phyloP scores from a whole-genome alignment of 2,329 filamentous ascomycete species.

The Clonostachys rhizophaga region DNA sequence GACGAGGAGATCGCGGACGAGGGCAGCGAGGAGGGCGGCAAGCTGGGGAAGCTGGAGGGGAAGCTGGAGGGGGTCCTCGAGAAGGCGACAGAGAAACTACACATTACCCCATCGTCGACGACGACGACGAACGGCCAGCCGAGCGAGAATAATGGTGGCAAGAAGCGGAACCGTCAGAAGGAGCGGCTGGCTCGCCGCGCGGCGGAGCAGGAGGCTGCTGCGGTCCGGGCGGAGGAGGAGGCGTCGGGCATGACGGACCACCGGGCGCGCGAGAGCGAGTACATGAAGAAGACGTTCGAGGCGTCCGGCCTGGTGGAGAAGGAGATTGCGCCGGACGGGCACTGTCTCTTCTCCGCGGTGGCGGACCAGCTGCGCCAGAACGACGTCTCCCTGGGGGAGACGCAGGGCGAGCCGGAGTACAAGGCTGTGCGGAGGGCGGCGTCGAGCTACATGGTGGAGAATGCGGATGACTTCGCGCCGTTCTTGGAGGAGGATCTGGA shows the following conservation, averaged over 20 bases:
- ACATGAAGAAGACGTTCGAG: slow-evolving; percentile 65
- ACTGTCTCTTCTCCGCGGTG: slow-evolving; percentile 90
- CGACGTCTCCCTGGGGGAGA: slow-evolving; percentile 31
- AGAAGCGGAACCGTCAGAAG: slow-evolving; percentile 88
- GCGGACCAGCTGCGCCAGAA: slow-evolving; percentile 71
- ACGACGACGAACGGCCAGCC: not conserved
- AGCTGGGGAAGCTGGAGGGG: slow-evolving; percentile 8
- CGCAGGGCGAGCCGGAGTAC: slow-evolving; percentile 44
- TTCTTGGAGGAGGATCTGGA: slow-evolving; percentile 81
- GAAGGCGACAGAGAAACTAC: slow-evolving; percentile 12
- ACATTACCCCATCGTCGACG: slow-evolving; percentile 2
- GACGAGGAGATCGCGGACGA: slow-evolving; percentile 7
- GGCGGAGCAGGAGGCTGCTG: slow-evolving; percentile 72
- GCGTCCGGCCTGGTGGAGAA: slow-evolving; percentile 64
- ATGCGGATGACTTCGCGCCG: slow-evolving; percentile 76
- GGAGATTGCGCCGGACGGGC: slow-evolving; percentile 83
- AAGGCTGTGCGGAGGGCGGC: slow-evolving; percentile 65
- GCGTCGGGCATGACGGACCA: slow-evolving; percentile 70
- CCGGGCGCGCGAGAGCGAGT: slow-evolving; percentile 62
- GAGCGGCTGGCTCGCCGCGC: slow-evolving; percentile 85
- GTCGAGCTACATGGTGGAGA: slow-evolving; percentile 69
- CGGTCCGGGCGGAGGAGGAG: slow-evolving; percentile 67
- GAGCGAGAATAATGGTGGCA: slow-evolving; percentile 22
- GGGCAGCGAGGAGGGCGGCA: slow-evolving; percentile 7
- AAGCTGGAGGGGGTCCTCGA: slow-evolving; percentile 10